These are phyloP conservation scores for Heimioporus sp. DNA, from an alignment of 768 basidiomycete genomes.

Conservation along the genomic window DNA sequence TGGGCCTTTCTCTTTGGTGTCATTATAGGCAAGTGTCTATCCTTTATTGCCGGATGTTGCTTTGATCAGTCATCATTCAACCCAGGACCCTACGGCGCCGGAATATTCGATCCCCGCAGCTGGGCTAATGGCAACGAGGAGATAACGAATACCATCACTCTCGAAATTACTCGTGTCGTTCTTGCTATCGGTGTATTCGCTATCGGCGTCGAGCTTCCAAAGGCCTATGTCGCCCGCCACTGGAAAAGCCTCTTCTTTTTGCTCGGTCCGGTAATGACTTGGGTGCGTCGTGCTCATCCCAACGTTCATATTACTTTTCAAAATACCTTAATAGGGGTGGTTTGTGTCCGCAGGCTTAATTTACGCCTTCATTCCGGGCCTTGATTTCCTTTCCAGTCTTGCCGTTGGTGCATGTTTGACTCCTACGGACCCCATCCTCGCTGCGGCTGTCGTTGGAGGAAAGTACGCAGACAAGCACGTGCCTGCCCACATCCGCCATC, in stretches of 20 bases:
- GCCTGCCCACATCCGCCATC: conserved; percentile 70
- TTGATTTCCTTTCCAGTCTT: conserved; percentile 86
- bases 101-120: conserved; percentile 76
- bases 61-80: conserved; percentile 6
- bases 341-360: conserved; percentile 90
- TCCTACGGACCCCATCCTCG: conserved; percentile 57
- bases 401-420: conserved; percentile 92
- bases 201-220: conserved; percentile 95
- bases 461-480: conserved; percentile 99
- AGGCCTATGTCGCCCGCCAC: conserved; percentile 91
- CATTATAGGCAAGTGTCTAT: conserved; percentile 62
- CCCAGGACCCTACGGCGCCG: conserved; percentile 77
- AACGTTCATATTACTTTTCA: conserved; percentile 5
- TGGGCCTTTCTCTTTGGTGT: conserved; percentile 94
- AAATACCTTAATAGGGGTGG: conserved; percentile 65
- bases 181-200: conserved; percentile 97
- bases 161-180: conserved; percentile 88
- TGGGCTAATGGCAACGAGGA: conserved; percentile 59
- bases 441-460: conserved; percentile 72
- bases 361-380: conserved; percentile 84
- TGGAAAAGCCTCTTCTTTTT: conserved; percentile 89
- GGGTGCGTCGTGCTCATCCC: conserved; percentile 48
- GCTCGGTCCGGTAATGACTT: conserved; percentile 79
- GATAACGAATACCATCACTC: conserved; percentile 69
- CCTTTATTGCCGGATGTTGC: background rate